Evolutionary conservation across 345 rosid genomes (phyloP), one percentile per base, ranked within the genome.

Genomic region (Hibiscus tridactylites): DNA sequence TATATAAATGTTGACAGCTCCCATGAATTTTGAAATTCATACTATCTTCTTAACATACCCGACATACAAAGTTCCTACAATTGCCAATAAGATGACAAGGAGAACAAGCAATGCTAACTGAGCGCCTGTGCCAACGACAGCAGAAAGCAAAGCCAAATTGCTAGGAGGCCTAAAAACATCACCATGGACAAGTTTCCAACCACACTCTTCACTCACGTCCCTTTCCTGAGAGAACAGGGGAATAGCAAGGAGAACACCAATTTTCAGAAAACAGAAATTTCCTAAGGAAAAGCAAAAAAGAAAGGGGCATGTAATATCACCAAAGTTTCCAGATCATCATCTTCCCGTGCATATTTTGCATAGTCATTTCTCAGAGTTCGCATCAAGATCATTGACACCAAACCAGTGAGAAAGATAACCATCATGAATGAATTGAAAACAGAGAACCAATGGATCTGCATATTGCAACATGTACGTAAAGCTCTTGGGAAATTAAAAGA

Each of bases 371-470:
- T 84, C 62, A 93, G 91, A 61, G 97, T 93, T 76, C 98, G 86
- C 98, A 93, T 93, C 80, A 93, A 81, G 79, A 93, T 93, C 98
- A 93, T 93, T 31, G 98, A 91, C 72, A 93, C 98, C 92, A 93
- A 80, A 71, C 98, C 98, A 74, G 98, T 93, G 72, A 93, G 92
- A 82, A 93, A 93, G 82, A 93, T 93, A 78, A 93, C 98, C 98
- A 93, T 91, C 98, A 93, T 93, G 86, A 93, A 93, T 13, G 97
- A 93, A 83, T 93, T 93, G 81, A 93, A 93, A 81, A 93, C 90
- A 75, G 97, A 93, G 80, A 93, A 93, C 98, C 98, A 93, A 75
- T 93, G 98, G 80, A 93, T 93, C 98, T 93, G 97, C 84, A 79
- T 5, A 64, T 65, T 71, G 65, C 76, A 70, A 50, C 53, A 73